phyloP scores from a whole-genome alignment of 257 asterid species.

The Forsythia suspensa region DNA sequence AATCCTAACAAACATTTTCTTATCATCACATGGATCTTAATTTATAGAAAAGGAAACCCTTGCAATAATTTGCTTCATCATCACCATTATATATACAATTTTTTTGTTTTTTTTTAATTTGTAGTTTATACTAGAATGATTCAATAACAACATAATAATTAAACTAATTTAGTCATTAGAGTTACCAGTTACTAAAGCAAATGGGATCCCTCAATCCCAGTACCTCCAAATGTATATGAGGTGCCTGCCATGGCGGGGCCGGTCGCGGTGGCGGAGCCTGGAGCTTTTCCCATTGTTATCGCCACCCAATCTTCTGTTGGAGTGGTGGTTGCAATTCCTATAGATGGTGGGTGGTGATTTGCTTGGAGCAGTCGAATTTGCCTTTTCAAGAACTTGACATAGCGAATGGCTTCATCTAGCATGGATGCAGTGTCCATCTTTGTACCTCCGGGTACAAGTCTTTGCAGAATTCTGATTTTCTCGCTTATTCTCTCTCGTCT shows the following conservation, averaged over 20 bases:
- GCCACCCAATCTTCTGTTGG: conserved; percentile 30
- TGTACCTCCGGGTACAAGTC: conserved; percentile 87
- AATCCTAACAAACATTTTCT: conserved; percentile 73
- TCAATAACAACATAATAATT: neutral
- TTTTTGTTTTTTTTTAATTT: conserved; percentile 6
- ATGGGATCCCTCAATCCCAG: conserved; percentile 18
- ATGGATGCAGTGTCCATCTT: conserved; percentile 92
- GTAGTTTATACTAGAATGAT: neutral
- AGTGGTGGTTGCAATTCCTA: conserved; percentile 8
- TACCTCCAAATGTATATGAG: conserved; percentile 35
- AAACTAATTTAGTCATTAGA: conserved; percentile 27
- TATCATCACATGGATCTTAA: conserved; percentile 44
- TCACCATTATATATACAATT: conserved; percentile 18
- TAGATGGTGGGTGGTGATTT: conserved; percentile 10
- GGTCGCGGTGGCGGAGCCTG: conserved; percentile 6
- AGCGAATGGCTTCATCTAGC: conserved; percentile 90
- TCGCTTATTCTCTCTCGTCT: conserved; percentile 90
- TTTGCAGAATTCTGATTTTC: conserved; percentile 67
- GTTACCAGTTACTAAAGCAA: conserved; percentile 26
- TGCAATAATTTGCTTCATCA: conserved; percentile 15
- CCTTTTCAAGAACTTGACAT: conserved; percentile 73
- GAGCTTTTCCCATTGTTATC: conserved; percentile 11
- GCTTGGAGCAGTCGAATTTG: conserved; percentile 67
- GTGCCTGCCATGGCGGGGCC: neutral
- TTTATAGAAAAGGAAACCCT: neutral